Evolutionary conservation across 2,329 filamentous ascomycete genomes (phyloP).

Genomic region (Phaeophleospora eucalypticola): DNA sequence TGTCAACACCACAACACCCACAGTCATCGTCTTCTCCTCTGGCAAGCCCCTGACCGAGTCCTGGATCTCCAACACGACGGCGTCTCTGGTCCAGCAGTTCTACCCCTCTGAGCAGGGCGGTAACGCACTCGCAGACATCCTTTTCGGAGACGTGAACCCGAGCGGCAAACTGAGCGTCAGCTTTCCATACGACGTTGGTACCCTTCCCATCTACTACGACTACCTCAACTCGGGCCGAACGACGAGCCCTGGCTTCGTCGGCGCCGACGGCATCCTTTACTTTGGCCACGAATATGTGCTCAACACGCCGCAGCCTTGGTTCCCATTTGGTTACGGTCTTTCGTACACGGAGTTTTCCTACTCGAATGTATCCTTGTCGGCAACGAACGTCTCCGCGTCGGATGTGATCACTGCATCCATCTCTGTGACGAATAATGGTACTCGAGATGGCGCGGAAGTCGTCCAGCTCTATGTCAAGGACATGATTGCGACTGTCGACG

Average conservation of each 20-base stretch:
- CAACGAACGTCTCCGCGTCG: slow-evolving; percentile 6
- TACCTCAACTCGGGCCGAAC: slow-evolving; percentile 59
- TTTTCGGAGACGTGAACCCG: slow-evolving; percentile 29
- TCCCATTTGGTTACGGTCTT: slow-evolving; percentile 42
- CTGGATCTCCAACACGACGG: slow-evolving; percentile 64
- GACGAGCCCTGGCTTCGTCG: slow-evolving; percentile 50
- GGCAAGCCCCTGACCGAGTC: slow-evolving; percentile 70
- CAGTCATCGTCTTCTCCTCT: slow-evolving; percentile 63
- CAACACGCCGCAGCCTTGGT: slow-evolving; percentile 36
- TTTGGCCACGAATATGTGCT: slow-evolving; percentile 41
- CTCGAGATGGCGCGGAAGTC: slow-evolving; percentile 49
- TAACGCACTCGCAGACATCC: slow-evolving; percentile 24
- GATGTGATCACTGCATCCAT: slow-evolving; percentile 60
- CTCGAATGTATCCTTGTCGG: slow-evolving; percentile 20
- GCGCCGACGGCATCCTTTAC: slow-evolving; percentile 40
- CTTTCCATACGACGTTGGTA: slow-evolving; percentile 25
- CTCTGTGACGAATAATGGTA: slow-evolving; percentile 60
- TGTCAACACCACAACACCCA: slow-evolving; percentile 63
- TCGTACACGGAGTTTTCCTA: slow-evolving; percentile 43
- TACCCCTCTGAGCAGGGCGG: slow-evolving; percentile 65
- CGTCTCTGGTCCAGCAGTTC: slow-evolving; percentile 68
- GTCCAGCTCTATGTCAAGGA: slow-evolving; percentile 50
- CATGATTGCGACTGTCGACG: slow-evolving; percentile 37
- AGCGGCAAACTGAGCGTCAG: slow-evolving; percentile 29
- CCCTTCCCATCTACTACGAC: slow-evolving; percentile 49